Conservation (phyloP, 2,329 filamentous ascomycete species). For the Calonectria pseudoturangicola region DNA sequence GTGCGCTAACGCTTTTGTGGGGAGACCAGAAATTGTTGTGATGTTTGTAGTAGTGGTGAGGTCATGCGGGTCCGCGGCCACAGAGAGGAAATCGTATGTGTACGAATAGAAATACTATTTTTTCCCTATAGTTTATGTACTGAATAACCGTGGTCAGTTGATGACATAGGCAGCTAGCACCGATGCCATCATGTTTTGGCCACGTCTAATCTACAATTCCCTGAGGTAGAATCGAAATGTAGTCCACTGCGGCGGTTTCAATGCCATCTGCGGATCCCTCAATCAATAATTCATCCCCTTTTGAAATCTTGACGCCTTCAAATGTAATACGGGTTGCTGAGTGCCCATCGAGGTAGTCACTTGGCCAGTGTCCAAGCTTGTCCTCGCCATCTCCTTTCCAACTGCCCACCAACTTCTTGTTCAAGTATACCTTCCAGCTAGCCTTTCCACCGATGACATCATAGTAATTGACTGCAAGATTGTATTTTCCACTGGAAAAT, state of each 20-base stretch:
- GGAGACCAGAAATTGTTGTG: slow-evolving; percentile 70
- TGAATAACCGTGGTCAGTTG: neutral
- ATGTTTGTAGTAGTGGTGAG: slow-evolving; percentile 47
- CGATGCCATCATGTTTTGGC: neutral
- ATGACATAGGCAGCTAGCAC: neutral
- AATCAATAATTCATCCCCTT: slow-evolving; percentile 73
- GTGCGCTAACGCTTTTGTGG: slow-evolving; percentile 79
- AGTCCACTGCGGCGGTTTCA: slow-evolving; percentile 81
- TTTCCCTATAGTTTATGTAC: neutral
- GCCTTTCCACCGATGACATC: slow-evolving; percentile 76
- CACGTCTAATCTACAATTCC: slow-evolving; percentile 23
- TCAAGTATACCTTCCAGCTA: slow-evolving; percentile 72
- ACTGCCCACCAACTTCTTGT: slow-evolving; percentile 69
- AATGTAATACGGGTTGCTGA: slow-evolving; percentile 79
- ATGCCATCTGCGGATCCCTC: slow-evolving; percentile 74
- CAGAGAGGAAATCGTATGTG: slow-evolving; percentile 10
- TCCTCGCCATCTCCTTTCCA: slow-evolving; percentile 79
- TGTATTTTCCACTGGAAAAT: slow-evolving; percentile 63
- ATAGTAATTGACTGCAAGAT: slow-evolving; percentile 80
- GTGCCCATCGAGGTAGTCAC: slow-evolving; percentile 77
- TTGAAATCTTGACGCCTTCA: slow-evolving; percentile 66
- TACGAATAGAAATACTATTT: no score
- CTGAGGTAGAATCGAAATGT: slow-evolving; percentile 75
- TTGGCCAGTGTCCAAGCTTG: slow-evolving; percentile 74
- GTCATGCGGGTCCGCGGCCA: slow-evolving; percentile 48